Base-by-base conservation (phyloP, 1,284 basidiomycete genomes). In the Cryptococcus deneoformans region DNA sequence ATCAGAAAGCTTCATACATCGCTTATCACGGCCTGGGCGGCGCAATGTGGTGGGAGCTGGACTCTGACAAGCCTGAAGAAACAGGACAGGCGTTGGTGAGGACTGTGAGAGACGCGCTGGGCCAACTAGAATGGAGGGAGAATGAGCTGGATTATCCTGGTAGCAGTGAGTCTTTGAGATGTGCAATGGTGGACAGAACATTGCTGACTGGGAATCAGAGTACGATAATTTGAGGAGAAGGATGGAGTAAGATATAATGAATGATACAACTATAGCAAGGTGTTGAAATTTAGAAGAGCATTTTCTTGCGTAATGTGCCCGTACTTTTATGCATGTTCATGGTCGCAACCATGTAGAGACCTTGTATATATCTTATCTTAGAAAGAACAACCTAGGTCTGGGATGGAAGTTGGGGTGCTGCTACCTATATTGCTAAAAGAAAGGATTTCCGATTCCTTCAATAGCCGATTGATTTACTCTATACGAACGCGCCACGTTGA, bases 1-100 rank as follows among this genome's bases (percentile, higher is more conserved):
- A 77, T 36, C 75, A 84, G 63, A 97, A 97, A 79, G 85, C 87
- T 2, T 80, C 87, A 57, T 95, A 92, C 68, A 85, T 92, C 64
- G 78, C 79, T 50, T 72, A 79, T 24, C 82, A 86, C 24, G 82
- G 83, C 4, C 80, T 91, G 42, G 87, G 83, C 14, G 89, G 89
- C 1, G 83, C 84, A 43, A 89, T 90, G 88, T 90, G 85, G 78
- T 91, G 88, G 88, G 87, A 70, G 71, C 79, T 79, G 5, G 71
- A 74, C 50, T 72, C 70, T 8, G 77, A 77, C 62, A 66, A 69
- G 47, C 57, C 73, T 69, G 65, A 59, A 53, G 56, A 45, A 52
- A 66, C 59, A 14, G 63, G 63, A 9, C 57, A 59, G 44, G 64
- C 60, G 7, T 57, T 76, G 47, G 67, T 76, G 16, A 66, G 64